Evolutionary conservation across 345 rosid species (phyloP).

Genomic region (Ricinus communis): DNA sequence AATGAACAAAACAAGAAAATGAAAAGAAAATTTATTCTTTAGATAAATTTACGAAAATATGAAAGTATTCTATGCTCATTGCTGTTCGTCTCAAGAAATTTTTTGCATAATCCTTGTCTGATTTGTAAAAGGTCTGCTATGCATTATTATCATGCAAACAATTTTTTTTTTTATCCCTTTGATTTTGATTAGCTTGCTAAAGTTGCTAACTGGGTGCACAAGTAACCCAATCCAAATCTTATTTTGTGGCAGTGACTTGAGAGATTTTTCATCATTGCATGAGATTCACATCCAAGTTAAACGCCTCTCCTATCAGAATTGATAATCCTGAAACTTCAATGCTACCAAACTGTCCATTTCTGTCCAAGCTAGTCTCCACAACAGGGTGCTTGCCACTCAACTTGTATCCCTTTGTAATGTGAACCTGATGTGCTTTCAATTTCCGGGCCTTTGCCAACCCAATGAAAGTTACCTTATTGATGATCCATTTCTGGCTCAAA

Average conservation of each 20-base stretch:
- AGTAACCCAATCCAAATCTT: background rate
- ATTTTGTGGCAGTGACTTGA: too few relatives aligned
- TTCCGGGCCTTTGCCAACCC: slow-evolving; percentile 39
- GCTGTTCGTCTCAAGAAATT: too few relatives aligned
- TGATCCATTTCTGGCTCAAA: slow-evolving; percentile 43
- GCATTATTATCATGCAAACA: too few relatives aligned
- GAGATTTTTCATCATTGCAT: background rate
- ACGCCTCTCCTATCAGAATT: background rate
- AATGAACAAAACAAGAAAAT: too few relatives aligned
- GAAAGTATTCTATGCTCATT: too few relatives aligned
- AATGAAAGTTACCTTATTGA: slow-evolving; percentile 51
- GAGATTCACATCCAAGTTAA: background rate
- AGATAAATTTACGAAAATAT: too few relatives aligned
- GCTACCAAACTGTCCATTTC: background rate
- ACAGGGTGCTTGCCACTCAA: background rate
- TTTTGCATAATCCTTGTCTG: too few relatives aligned
- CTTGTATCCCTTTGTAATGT: background rate
- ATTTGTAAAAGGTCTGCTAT: too few relatives aligned
- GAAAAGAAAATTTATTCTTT: too few relatives aligned
- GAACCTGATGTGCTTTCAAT: background rate
- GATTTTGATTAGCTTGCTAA: background rate
- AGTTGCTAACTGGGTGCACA: background rate
- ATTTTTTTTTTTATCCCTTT: too few relatives aligned
- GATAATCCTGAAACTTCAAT: slow-evolving; percentile 4
- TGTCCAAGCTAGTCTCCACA: background rate